Percentiles rank a stretch among this genome's conserved stretches.
Conservation (phyloP, 495 filamentous ascomycete species). For the Rostrohypoxylon terebratum region DNA sequence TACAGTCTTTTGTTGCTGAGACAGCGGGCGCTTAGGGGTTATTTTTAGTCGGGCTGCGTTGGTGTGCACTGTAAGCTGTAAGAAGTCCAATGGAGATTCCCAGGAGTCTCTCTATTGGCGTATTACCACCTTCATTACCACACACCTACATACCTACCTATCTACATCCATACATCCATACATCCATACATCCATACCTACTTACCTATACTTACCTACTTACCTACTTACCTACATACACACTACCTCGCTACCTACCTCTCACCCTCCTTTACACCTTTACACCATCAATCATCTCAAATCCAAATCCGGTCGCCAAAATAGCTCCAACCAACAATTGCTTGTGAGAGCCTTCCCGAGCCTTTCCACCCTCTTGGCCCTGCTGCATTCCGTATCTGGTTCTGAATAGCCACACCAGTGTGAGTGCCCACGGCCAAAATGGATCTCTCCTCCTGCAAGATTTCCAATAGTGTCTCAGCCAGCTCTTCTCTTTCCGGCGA, state of each 20-base stretch:
- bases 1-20: slow-evolving; percentile 1
- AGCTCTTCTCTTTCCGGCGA: slow-evolving; percentile 22
- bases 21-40: slow-evolving; percentile 20
- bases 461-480: slow-evolving; percentile 31
- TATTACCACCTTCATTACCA: slow-evolving; percentile 12
- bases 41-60: slow-evolving; percentile 20
- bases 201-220: too few relatives aligned
- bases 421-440: slow-evolving; percentile 31
- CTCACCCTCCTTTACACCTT: slow-evolving; percentile 15
- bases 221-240: neutral
- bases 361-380: slow-evolving; percentile 11
- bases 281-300: slow-evolving; percentile 6
- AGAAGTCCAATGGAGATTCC: too few relatives aligned
- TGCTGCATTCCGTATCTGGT: slow-evolving; percentile 35
- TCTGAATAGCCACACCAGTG: slow-evolving; percentile 32
- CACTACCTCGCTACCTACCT: neutral
- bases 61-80: too few relatives aligned
- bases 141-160: slow-evolving; percentile 6
- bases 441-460: slow-evolving; percentile 17
- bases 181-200: too few relatives aligned
- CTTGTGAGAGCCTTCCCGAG: slow-evolving; percentile 1
- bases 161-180: too few relatives aligned
- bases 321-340: slow-evolving; percentile 25
- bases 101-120: neutral
- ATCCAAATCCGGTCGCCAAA: slow-evolving; percentile 18